Percentiles rank a stretch among this genome's conserved stretches.
Evolutionary conservation across 148 eudicot genomes (phyloP).

Genomic region (Chenopodium quinoa): DNA sequence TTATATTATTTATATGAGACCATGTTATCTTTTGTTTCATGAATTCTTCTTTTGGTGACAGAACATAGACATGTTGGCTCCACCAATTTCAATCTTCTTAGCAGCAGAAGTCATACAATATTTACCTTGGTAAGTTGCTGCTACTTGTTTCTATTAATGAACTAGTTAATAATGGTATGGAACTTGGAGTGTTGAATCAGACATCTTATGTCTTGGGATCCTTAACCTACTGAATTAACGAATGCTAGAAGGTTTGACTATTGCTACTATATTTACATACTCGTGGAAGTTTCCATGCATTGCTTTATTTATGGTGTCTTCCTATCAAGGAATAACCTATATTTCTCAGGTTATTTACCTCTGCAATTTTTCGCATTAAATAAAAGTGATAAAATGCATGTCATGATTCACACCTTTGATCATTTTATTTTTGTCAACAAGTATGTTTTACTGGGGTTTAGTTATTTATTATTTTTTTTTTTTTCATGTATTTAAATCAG

Average conservation of each 20-base stretch:
- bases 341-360: slow-evolving; percentile 2
- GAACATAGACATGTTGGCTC: slow-evolving; percentile 99
- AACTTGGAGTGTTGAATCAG: not conserved
- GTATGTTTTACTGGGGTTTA: not conserved
- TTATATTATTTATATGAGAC: not conserved
- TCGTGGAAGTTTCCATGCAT: not conserved
- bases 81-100: slow-evolving; percentile 90
- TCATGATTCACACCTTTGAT: not conserved
- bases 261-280: not conserved
- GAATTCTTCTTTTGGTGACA: slow-evolving; percentile 35
- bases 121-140: slow-evolving; percentile 79
- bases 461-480: slow-evolving; percentile 7
- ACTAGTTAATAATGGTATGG: not conserved
- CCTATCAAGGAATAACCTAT: not conserved
- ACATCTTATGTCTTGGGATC: not conserved
- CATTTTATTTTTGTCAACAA: not conserved
- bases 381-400: not conserved
- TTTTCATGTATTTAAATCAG: slow-evolving; percentile 29
- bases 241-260: not conserved
- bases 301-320: not conserved
- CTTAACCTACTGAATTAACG: not conserved
- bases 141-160: not conserved
- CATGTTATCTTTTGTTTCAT: not conserved
- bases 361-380: not conserved
- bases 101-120: slow-evolving; percentile 99